These are phyloP conservation scores for Gardenia jasminoides DNA, from an alignment of 257 asterid genomes.

Conservation along the genomic window DNA sequence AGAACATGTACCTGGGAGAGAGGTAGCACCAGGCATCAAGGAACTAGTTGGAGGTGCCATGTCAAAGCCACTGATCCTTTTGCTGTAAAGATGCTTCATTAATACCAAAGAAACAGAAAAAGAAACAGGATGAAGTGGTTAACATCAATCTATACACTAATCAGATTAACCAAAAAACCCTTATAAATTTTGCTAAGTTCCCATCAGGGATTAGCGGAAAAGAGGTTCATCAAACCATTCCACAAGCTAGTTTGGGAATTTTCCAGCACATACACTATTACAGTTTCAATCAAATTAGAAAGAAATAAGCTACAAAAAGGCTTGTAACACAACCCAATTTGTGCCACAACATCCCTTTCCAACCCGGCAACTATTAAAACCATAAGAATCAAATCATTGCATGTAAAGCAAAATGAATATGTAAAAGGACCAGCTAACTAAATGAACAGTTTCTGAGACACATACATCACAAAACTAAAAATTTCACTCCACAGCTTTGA, in stretches of 20 bases:
- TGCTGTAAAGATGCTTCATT: constrained; percentile 57
- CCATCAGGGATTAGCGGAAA: neutral
- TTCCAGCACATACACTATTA: neutral
- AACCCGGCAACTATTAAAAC: neutral
- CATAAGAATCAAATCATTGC: neutral
- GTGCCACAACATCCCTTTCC: neutral
- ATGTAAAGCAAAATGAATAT: neutral
- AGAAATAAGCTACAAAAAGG: neutral
- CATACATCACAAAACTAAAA: neutral
- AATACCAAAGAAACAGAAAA: constrained; percentile 24
- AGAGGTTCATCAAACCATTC: neutral
- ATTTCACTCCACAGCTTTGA: neutral
- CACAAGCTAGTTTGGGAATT: neutral
- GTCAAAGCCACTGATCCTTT: constrained; percentile 97
- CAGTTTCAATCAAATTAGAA: neutral
- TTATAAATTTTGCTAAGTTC: neutral
- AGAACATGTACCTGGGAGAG: constrained; percentile 52
- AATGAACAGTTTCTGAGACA: neutral
- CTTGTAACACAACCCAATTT: neutral
- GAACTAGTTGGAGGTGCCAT: constrained; percentile 84
- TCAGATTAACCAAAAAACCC: neutral
- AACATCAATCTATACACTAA: neutral
- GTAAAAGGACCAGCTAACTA: neutral
- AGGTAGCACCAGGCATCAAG: constrained; percentile 46
- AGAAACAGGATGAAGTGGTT: constrained; percentile 14